These are phyloP conservation scores for Stephania cephalantha DNA, from an alignment of 164 flowering plant genomes.

Conservation along the genomic window DNA sequence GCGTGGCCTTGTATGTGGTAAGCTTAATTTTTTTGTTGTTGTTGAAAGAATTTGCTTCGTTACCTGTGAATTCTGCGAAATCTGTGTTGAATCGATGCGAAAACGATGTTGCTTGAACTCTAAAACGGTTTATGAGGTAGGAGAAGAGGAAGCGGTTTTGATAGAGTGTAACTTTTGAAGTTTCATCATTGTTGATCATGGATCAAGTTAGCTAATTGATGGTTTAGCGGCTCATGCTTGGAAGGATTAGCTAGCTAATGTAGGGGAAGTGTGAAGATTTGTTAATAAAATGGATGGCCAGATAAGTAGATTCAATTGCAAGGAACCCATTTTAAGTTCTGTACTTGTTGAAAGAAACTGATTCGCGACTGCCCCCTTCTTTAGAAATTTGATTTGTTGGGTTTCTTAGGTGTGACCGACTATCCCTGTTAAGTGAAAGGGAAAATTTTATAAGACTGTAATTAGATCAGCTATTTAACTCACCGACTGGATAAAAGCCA, in stretches of 20 bases:
- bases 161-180: background rate
- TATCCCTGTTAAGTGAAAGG: no score
- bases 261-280: background rate
- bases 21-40: conserved; percentile 7
- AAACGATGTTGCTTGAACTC: background rate
- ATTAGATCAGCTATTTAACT: no score
- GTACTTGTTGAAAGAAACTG: background rate
- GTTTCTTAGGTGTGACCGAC: no score
- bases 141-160: background rate
- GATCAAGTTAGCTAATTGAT: background rate
- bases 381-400: no score
- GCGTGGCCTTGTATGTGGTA: conserved; percentile 99
- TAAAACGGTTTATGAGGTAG: background rate
- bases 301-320: background rate
- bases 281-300: background rate
- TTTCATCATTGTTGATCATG: background rate
- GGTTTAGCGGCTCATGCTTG: background rate
- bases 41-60: background rate
- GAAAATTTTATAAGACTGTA: no score
- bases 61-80: background rate
- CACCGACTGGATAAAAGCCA: no score
- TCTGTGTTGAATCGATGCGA: background rate
- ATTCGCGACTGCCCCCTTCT: no score
- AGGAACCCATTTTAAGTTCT: background rate
- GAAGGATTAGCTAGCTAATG: background rate